Percentiles rank a stretch among this genome's conserved stretches.
phyloP scores from a whole-genome alignment of 371 early-diverging fungal species.

The Encephalitozoon hellem region DNA sequence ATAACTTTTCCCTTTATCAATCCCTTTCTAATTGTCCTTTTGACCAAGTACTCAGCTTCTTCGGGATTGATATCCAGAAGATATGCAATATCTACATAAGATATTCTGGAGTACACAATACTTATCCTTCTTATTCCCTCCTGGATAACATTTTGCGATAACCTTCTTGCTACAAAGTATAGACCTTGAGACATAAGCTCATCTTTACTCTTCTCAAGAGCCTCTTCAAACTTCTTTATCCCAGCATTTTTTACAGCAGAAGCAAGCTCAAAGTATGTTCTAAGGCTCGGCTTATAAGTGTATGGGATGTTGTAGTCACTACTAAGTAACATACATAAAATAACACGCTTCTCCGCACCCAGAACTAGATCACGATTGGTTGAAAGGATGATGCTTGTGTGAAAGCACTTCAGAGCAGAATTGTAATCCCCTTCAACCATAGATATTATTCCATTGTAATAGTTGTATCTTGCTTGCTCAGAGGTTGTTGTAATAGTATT shows the following conservation, averaged over 20 bases:
- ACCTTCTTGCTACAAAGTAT: slow-evolving; percentile 36
- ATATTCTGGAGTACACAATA: slow-evolving; percentile 34
- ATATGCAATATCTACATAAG: slow-evolving; percentile 21
- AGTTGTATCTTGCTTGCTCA: slow-evolving; percentile 28
- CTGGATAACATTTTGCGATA: slow-evolving; percentile 34
- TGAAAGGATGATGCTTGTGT: slow-evolving; percentile 17
- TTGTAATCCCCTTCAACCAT: slow-evolving; percentile 38
- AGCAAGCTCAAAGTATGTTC: slow-evolving; percentile 30
- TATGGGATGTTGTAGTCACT: slow-evolving; percentile 21
- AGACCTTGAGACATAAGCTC: slow-evolving; percentile 11
- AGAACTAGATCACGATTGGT: neutral
- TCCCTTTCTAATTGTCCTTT: slow-evolving; percentile 23
- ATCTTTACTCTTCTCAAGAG: slow-evolving; percentile 19
- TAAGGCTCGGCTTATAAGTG: slow-evolving; percentile 11
- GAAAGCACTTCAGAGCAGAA: slow-evolving; percentile 3
- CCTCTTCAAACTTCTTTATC: neutral
- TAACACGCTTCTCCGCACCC: slow-evolving; percentile 20
- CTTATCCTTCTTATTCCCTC: slow-evolving; percentile 42
- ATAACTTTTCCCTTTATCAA: slow-evolving; percentile 14
- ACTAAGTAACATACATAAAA: slow-evolving; percentile 32
- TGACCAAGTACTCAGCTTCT: slow-evolving; percentile 28
- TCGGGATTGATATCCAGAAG: slow-evolving; percentile 8
- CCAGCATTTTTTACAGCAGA: slow-evolving; percentile 32
- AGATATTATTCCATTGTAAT: slow-evolving; percentile 39
- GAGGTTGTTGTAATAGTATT: slow-evolving; percentile 1